Conservation (phyloP, 305 asterid genomes). For the Plantago coronopus region DNA sequence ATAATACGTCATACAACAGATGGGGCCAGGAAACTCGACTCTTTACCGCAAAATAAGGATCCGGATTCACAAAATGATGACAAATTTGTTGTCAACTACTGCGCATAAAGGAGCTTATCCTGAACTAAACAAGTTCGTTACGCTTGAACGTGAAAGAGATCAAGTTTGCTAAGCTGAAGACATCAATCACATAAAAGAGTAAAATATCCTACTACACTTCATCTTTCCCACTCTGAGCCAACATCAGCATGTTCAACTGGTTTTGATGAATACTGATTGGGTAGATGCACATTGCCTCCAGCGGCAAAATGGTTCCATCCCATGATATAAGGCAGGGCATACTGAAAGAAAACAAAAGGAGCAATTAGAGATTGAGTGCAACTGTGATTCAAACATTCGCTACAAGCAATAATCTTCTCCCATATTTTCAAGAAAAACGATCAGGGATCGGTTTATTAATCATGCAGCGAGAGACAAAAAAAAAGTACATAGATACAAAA, state of each 20-base stretch:
- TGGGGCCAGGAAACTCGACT: too few relatives aligned
- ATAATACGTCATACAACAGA: too few relatives aligned
- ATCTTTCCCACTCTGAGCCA: constrained; percentile 78
- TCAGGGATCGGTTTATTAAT: too few relatives aligned
- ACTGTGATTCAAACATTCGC: too few relatives aligned
- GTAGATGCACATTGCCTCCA: constrained; percentile 25
- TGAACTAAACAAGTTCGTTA: constrained; percentile 15
- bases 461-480: too few relatives aligned
- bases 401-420: not conserved
- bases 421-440: not conserved
- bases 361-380: too few relatives aligned
- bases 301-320: constrained; percentile 67
- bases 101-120: not conserved
- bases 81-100: not conserved
- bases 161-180: too few relatives aligned
- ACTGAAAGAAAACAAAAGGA: constrained; percentile 41
- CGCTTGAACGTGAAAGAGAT: not conserved
- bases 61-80: not conserved
- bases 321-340: constrained; percentile 87
- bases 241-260: constrained; percentile 34
- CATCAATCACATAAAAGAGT: too few relatives aligned
- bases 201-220: constrained; percentile 16
- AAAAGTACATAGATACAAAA: too few relatives aligned
- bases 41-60: not conserved
- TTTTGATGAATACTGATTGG: constrained; percentile 30